phyloP scores from a whole-genome alignment of 371 early-diverging fungal species.

The Rhizopus arrhizus region DNA sequence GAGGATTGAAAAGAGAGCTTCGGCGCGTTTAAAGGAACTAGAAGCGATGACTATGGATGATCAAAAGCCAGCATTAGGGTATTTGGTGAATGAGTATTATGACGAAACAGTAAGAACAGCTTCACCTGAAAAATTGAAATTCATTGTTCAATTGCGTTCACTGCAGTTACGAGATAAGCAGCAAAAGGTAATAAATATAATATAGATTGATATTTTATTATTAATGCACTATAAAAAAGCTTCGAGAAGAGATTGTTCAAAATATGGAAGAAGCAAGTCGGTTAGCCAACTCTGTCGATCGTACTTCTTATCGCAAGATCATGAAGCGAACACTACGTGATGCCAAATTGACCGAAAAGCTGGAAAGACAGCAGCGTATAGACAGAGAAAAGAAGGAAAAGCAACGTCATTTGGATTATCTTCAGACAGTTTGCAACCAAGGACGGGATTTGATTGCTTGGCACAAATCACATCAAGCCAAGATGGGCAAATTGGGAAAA shows the following conservation, averaged over 20 bases:
- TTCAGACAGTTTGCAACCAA: slow-evolving; percentile 74
- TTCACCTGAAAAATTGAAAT: slow-evolving; percentile 49
- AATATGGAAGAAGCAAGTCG: slow-evolving; percentile 71
- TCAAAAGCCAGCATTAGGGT: slow-evolving; percentile 25
- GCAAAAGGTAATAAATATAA: slow-evolving; percentile 43
- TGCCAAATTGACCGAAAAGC: slow-evolving; percentile 83
- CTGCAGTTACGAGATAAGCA: slow-evolving; percentile 80
- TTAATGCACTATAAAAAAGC: slow-evolving; percentile 21
- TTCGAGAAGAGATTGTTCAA: slow-evolving; percentile 80
- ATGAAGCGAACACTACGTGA: slow-evolving; percentile 89
- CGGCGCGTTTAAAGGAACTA: slow-evolving; percentile 14
- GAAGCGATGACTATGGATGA: slow-evolving; percentile 18
- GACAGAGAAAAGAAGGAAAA: slow-evolving; percentile 87
- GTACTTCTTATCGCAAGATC: slow-evolving; percentile 75
- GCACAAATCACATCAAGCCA: slow-evolving; percentile 72
- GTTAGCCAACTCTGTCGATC: slow-evolving; percentile 77
- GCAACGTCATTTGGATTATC: slow-evolving; percentile 78
- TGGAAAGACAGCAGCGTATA: slow-evolving; percentile 83
- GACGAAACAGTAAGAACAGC: slow-evolving; percentile 41
- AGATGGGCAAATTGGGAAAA: slow-evolving; percentile 73
- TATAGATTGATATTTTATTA: too few relatives aligned
- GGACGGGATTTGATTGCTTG: slow-evolving; percentile 71
- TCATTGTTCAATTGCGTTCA: slow-evolving; percentile 82
- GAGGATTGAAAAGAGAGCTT: slow-evolving; percentile 25
- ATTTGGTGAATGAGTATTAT: slow-evolving; percentile 36